Percentiles rank a stretch among this genome's conserved stretches.
Evolutionary conservation across 257 asterid genomes (phyloP).

Genomic region (Solanum ossicruentum): DNA sequence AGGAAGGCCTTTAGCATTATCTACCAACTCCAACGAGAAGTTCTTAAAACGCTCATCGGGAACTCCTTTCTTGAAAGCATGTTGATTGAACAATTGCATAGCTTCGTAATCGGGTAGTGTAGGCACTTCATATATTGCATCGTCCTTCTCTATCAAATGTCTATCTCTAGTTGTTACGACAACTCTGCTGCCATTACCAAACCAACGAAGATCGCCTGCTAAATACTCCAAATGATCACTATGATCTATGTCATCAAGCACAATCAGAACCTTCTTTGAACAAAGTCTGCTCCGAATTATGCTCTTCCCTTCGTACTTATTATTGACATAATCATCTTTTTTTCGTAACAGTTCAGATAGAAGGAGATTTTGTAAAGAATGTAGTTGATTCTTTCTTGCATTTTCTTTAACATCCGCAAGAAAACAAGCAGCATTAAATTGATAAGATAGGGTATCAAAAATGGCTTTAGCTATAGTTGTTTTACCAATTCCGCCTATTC

Average conservation of each 20-base stretch:
- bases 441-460: neutral
- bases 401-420: neutral
- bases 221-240: neutral
- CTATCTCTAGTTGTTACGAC: neutral
- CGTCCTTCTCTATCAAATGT: neutral
- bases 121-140: neutral
- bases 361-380: neutral
- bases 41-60: neutral
- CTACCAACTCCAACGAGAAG: neutral
- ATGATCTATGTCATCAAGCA: neutral
- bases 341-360: neutral
- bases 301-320: neutral
- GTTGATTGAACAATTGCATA: neutral
- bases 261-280: neutral
- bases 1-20: neutral
- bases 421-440: neutral
- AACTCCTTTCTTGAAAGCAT: neutral
- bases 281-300: neutral
- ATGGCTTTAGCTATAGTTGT: neutral
- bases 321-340: neutral
- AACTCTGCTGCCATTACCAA: neutral
- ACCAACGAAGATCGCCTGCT: neutral
- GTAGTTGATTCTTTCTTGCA: neutral
- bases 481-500: neutral
- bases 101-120: neutral